These are phyloP conservation scores for Amylocarpus encephaloides DNA, from an alignment of 2,329 filamentous ascomycete species.

Conservation along the genomic window DNA sequence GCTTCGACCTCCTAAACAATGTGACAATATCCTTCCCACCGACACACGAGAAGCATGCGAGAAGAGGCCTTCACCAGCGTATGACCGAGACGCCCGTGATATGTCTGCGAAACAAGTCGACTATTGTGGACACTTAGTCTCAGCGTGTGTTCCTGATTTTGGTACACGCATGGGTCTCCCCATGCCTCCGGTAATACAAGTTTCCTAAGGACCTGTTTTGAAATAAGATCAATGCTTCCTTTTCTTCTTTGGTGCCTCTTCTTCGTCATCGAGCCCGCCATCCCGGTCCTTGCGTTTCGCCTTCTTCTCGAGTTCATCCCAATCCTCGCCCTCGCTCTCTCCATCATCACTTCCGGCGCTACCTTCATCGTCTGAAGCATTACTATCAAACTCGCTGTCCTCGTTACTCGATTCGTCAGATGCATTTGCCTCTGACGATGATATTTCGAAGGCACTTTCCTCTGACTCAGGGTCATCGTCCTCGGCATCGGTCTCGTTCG, in stretches of 20 bases:
- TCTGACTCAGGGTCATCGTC: conserved; percentile 73
- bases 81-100: too few species aligned
- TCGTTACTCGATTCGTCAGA: conserved; percentile 78
- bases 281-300: conserved; percentile 77
- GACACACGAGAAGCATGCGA: too few species aligned
- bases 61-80: too few species aligned
- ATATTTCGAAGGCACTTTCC: conserved; percentile 88
- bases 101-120: too few species aligned
- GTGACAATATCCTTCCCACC: too few species aligned
- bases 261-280: conserved; percentile 61
- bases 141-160: too few species aligned
- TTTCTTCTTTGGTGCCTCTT: conserved; percentile 65
- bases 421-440: conserved; percentile 69
- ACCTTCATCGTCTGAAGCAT: conserved; percentile 74
- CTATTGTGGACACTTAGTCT: too few species aligned
- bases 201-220: conserved; percentile 16
- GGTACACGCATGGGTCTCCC: background rate
- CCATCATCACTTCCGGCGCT: conserved; percentile 69
- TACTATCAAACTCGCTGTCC: conserved; percentile 89
- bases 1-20: too few species aligned
- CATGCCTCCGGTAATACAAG: background rate
- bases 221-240: conserved; percentile 38
- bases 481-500: conserved; percentile 81
- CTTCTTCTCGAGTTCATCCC: conserved; percentile 92
- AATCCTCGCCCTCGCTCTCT: conserved; percentile 78